Evolutionary conservation across 164 flowering plant genomes (phyloP), one percentile per base, ranked within the genome.

Genomic region (Nymphaea thermarum): DNA sequence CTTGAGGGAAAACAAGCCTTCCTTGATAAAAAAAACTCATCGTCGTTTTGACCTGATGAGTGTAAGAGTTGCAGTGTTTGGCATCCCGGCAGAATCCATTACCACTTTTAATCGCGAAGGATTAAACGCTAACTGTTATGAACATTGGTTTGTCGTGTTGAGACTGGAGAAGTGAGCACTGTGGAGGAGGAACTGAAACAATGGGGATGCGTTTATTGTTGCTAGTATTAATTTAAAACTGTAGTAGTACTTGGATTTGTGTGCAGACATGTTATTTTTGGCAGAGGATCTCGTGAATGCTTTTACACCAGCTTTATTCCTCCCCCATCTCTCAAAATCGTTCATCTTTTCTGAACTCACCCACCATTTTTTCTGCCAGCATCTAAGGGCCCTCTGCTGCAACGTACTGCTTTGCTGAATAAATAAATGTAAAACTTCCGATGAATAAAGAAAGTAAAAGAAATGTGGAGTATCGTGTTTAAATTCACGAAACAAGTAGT

Each of bases 221-320:
- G 36, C 36, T 25, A 25, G 36, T 25, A 25, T n/a, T n/a, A 6
- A 61, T 47, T 47, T 12, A 47, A 47, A 12, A 7, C 12, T 47
- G 3, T 47, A 2, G 55, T 4, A 47, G 12, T 47, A 47, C 55
- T 47, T 47, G 63, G 41, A 15, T 11, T n/a, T 6, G 63, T n/a
- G 63, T 61, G 63, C 3, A 8, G 63, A 4, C 41, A 25, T 61
- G 18, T n/a, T n/a, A n/a, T n/a, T 61, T 61, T n/a, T n/a, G 63
- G 63, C 63, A 61, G 63, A 10, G 63, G 63, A 61, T 61, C 63
- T 61, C 63, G 63, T 61, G 63, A 61, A n/a, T n/a, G 41, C 63
- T 61, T 61, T n/a, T n/a, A 61, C 6, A 6, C 18, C 63, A 25
- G 63, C 63, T 61, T 25, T 25, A 61, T 61, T n/a, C 63, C 16